phyloP scores from a whole-genome alignment of 1,139 yeast species.

The Hansenula anomala region DNA sequence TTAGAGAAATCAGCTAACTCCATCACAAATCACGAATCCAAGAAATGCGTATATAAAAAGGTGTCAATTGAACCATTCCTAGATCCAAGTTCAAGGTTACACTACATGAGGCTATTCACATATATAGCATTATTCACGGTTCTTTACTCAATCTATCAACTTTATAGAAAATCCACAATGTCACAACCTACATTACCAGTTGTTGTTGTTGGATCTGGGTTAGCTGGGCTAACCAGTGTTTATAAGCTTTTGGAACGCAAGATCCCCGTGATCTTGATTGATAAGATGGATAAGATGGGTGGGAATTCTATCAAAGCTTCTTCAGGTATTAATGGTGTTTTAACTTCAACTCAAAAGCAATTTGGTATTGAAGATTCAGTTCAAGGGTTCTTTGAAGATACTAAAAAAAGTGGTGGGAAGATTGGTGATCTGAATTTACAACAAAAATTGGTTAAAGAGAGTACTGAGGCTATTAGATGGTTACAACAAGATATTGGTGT shows the following conservation, averaged over 20 bases:
- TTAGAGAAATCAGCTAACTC: no score
- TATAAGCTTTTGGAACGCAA: constrained; percentile 53
- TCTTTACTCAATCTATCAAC: constrained; percentile 39
- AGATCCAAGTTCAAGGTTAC: no score
- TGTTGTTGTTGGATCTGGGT: constrained; percentile 74
- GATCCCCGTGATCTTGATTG: constrained; percentile 56
- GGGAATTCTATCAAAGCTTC: constrained; percentile 83
- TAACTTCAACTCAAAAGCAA: constrained; percentile 54
- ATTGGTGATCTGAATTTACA: constrained; percentile 49
- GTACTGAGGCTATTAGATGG: constrained; percentile 69
- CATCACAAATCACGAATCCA: no score
- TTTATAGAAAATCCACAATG: constrained; percentile 17
- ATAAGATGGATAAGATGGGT: constrained; percentile 61
- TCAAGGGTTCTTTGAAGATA: constrained; percentile 58
- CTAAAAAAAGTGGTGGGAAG: constrained; percentile 49
- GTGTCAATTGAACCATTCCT: no score
- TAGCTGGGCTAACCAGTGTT: constrained; percentile 77
- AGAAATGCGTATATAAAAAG: no score
- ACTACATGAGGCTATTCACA: neutral
- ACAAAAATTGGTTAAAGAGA: constrained; percentile 31
- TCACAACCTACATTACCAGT: constrained; percentile 26
- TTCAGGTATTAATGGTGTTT: constrained; percentile 76
- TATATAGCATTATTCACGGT: neutral
- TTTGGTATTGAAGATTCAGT: constrained; percentile 50
- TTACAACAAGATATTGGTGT: constrained; percentile 56